Base-by-base conservation (phyloP, 345 rosid genomes). In the Balakata baccata region DNA sequence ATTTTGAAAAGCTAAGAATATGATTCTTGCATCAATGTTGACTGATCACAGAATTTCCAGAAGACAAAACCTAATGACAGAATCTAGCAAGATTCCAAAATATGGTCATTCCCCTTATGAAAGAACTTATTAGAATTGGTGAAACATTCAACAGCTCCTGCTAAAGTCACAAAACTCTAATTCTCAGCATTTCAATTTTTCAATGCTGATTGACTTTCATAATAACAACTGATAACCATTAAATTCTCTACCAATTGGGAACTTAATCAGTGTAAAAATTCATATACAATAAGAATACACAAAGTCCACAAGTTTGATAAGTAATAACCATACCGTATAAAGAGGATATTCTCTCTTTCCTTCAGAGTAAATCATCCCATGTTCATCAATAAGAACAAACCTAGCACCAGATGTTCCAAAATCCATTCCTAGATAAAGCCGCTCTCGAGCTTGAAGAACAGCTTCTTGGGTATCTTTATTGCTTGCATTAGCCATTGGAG, bases 371-470 rank as follows among this genome's bases (percentile, higher is more conserved):
- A 92, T 83, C 11, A 11, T 73, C 37, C 97, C 97, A 69, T 83
- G 72, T 25, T 87, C 84, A 76, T 92, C 92, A 66, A 94, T 90
- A 38, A 94, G 78, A 56, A 90, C 88, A 74, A 71, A 94, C 74
- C 97, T 82, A 70, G 95, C 97, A 59, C 97, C 98, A 12, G 98
- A 94, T 3, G 98, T 94, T 41, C 98, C 97, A 78, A 94, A 94
- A 72, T 94, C 98, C 97, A 94, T 85, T 34, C 98, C 98, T 22
- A 94, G 84, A 78, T 85, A 92, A 43, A 90, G 92, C 77, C 84
- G 73, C 18, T 81, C 88, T 8, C 78, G 64, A 43, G 10, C 72
- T 73, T 29, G 66, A 79, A 74, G 22, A 38, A 65, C 71, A 74
- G 64, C 64, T 80, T 51, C 79, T 43, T 45, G 68, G 59, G 61